Conservation (phyloP, 1,284 basidiomycete genomes). For the Peniophora sp. region DNA sequence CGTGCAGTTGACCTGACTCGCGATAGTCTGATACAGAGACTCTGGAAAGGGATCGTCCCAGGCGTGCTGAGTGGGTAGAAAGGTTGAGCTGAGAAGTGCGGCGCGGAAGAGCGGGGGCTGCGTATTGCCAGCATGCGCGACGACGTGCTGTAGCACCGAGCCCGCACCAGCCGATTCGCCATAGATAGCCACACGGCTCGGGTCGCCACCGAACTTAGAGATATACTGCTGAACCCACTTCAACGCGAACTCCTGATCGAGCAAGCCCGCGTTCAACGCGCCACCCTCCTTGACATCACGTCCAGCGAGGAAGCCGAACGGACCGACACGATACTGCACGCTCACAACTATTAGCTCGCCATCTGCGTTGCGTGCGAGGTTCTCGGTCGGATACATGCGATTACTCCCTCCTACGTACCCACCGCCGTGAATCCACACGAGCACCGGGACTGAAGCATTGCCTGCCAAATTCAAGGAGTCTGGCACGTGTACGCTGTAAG, state of each 20-base stretch:
- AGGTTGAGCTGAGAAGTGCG: constrained; percentile 5
- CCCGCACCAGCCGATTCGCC: constrained; percentile 28
- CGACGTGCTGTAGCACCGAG: constrained; percentile 23
- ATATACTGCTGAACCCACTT: constrained; percentile 41
- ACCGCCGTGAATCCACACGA: constrained; percentile 36
- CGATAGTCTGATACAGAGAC: not conserved
- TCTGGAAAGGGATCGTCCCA: constrained; percentile 1
- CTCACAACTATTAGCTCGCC: constrained; percentile 25
- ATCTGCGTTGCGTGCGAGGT: constrained; percentile 12
- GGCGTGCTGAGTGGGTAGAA: constrained; percentile 5
- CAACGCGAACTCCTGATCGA: constrained; percentile 37
- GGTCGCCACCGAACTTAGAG: constrained; percentile 32
- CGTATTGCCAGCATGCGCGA: constrained; percentile 6
- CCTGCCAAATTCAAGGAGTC: constrained; percentile 6
- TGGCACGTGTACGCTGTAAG: constrained; percentile 10
- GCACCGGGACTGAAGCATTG: constrained; percentile 24
- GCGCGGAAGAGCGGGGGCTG: constrained; percentile 7
- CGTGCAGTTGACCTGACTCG: not conserved
- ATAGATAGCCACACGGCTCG: constrained; percentile 30
- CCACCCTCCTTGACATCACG: constrained; percentile 17
- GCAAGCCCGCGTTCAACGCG: constrained; percentile 31
- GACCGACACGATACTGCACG: constrained; percentile 33
- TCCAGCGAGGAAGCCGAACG: constrained; percentile 28
- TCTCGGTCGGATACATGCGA: not conserved
- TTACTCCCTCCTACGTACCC: constrained; percentile 13